These are phyloP conservation scores for Salvia hispanica DNA, from an alignment of 257 asterid species.

Conservation along the genomic window DNA sequence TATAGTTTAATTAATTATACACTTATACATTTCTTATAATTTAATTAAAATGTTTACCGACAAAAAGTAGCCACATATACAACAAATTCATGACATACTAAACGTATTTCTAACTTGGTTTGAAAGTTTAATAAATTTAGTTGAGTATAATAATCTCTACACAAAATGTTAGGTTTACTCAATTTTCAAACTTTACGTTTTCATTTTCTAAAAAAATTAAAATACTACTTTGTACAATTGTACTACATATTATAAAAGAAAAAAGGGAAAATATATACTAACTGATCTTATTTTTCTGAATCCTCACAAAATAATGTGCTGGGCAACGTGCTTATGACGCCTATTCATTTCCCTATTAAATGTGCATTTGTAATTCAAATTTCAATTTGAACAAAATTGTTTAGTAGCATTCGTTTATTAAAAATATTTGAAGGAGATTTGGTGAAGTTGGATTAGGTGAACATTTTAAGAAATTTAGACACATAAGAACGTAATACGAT, in stretches of 20 bases:
- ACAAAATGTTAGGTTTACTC: background rate
- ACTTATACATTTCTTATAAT: too few species aligned
- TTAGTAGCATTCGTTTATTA: background rate
- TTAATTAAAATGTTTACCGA: background rate
- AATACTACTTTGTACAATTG: too few species aligned
- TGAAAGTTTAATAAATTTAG: background rate
- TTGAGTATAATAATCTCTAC: background rate
- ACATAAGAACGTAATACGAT: too few species aligned
- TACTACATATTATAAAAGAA: too few species aligned
- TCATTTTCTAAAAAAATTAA: background rate
- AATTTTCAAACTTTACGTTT: background rate
- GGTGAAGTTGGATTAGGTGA: background rate
- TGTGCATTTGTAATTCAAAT: constrained; percentile 12
- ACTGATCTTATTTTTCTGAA: background rate
- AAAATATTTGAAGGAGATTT: background rate
- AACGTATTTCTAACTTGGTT: background rate
- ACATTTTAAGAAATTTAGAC: background rate
- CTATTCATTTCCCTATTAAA: background rate
- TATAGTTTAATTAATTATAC: too few species aligned
- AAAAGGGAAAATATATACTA: background rate
- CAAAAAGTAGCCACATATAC: too few species aligned
- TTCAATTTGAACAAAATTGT: background rate
- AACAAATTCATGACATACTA: background rate
- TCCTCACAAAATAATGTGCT: background rate
- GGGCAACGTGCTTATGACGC: constrained; percentile 15